Conservation (phyloP, 163 green algal genomes). For the Chlamydomonas reinhardtii region DNA sequence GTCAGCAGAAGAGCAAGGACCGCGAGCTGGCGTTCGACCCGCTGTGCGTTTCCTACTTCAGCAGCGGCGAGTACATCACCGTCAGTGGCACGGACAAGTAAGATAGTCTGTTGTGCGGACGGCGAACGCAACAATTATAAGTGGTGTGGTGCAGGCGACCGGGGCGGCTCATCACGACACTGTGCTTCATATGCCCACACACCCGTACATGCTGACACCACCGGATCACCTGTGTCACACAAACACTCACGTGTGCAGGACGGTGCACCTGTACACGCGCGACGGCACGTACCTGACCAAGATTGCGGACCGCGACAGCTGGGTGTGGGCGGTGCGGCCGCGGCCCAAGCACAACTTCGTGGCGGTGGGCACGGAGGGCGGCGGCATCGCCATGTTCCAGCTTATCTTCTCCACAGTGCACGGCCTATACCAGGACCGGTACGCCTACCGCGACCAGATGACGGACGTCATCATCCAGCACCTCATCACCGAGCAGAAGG, state of each 20-base stretch:
- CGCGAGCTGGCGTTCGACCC: constrained; percentile 72
- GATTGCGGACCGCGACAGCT: constrained; percentile 70
- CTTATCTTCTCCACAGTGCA: constrained; percentile 82
- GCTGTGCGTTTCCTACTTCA: constrained; percentile 74
- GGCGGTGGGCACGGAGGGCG: constrained; percentile 80
- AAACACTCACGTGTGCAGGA: constrained; percentile 31
- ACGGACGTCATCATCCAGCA: constrained; percentile 91
- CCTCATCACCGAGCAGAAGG: constrained; percentile 86
- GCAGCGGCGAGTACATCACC: constrained; percentile 76
- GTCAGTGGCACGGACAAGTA: constrained; percentile 77
- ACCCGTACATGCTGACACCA: too few species aligned
- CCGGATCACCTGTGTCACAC: too few species aligned
- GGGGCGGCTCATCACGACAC: background rate
- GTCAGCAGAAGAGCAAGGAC: constrained; percentile 74
- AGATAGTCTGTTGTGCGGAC: background rate
- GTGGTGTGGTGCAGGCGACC: background rate
- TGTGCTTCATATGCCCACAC: background rate
- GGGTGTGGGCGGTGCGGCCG: constrained; percentile 74
- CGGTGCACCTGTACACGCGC: constrained; percentile 71
- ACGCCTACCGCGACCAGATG: constrained; percentile 84
- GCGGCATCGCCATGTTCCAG: constrained; percentile 81
- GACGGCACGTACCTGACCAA: constrained; percentile 76
- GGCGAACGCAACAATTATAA: background rate
- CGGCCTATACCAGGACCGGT: constrained; percentile 76
- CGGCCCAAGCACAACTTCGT: constrained; percentile 81